These are phyloP conservation scores for Plectosphaerella cucumerina DNA, from an alignment of 2,329 filamentous ascomycete genomes.

Conservation along the genomic window DNA sequence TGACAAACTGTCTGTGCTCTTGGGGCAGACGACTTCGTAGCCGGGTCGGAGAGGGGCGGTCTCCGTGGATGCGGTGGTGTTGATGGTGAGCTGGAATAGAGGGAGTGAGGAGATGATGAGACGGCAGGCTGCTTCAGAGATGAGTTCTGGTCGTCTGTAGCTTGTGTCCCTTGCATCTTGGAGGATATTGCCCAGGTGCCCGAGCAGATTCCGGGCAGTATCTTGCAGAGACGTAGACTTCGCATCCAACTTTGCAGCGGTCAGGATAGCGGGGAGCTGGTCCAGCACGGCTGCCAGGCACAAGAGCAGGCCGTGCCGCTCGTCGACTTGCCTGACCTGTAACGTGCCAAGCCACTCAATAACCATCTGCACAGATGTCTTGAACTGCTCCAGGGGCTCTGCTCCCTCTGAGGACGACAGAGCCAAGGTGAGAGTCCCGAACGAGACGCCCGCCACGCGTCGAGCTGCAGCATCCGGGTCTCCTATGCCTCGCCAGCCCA, in stretches of 20 bases:
- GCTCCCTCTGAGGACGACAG: slow-evolving; percentile 20
- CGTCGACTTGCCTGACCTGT: slow-evolving; percentile 58
- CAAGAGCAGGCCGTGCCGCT: slow-evolving; percentile 63
- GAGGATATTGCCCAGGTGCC: slow-evolving; percentile 29
- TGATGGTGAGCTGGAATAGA: slow-evolving; percentile 34
- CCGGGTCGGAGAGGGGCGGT: slow-evolving; percentile 5
- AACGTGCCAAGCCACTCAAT: slow-evolving; percentile 40
- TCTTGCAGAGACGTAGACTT: neutral
- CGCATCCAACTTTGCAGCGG: too few species aligned
- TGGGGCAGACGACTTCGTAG: slow-evolving; percentile 13
- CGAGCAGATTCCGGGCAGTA: slow-evolving; percentile 9
- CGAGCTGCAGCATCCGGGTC: slow-evolving; percentile 73
- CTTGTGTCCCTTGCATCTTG: slow-evolving; percentile 33
- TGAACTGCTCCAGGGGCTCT: slow-evolving; percentile 20
- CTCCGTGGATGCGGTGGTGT: slow-evolving; percentile 3
- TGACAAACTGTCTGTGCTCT: slow-evolving; percentile 6
- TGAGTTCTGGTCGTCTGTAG: slow-evolving; percentile 59
- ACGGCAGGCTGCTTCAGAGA: slow-evolving; percentile 57
- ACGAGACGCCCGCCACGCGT: slow-evolving; percentile 64
- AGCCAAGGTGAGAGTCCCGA: slow-evolving; percentile 54
- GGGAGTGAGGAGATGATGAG: slow-evolving; percentile 52
- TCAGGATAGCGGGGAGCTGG: slow-evolving; percentile 30
- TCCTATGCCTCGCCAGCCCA: slow-evolving; percentile 85
- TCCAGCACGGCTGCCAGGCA: slow-evolving; percentile 57
- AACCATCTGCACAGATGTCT: slow-evolving; percentile 35